Evolutionary conservation across 495 filamentous ascomycete species (phyloP).

Genomic region (Amphirosellinia nigrospora): DNA sequence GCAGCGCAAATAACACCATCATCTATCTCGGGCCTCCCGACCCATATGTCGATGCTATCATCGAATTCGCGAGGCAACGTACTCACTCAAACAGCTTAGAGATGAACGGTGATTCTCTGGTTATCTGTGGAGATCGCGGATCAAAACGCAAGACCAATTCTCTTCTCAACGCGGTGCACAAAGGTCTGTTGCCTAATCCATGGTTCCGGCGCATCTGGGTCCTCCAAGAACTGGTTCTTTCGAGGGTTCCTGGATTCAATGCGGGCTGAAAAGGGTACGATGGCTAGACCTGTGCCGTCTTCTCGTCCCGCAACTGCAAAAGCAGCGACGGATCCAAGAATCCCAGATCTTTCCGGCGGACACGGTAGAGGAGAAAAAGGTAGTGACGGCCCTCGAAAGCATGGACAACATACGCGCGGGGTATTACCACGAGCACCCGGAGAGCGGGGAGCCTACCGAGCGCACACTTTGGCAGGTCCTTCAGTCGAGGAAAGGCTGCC

Average conservation of each 20-base stretch:
- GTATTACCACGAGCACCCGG: background rate
- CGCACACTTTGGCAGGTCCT: background rate
- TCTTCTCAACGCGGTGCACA: background rate
- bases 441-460: background rate
- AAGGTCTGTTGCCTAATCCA: conserved; percentile 4
- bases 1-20: conserved; percentile 1
- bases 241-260: conserved; percentile 34
- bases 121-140: background rate
- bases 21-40: conserved; percentile 4
- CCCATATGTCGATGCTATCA: background rate
- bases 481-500: background rate
- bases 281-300: conserved; percentile 25
- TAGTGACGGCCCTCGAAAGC: background rate
- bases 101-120: background rate
- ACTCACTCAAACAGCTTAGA: background rate
- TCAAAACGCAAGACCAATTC: background rate
- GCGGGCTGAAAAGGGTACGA: conserved; percentile 25
- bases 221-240: conserved; percentile 37
- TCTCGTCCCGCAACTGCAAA: background rate
- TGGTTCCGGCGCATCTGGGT: conserved; percentile 40
- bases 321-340: too few relatives aligned
- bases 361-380: background rate
- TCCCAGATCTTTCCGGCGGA: background rate
- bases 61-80: background rate
- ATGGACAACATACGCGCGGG: background rate